These are phyloP conservation scores for Botrytis cinerea DNA, from an alignment of 2,329 filamentous ascomycete genomes.

Conservation along the genomic window DNA sequence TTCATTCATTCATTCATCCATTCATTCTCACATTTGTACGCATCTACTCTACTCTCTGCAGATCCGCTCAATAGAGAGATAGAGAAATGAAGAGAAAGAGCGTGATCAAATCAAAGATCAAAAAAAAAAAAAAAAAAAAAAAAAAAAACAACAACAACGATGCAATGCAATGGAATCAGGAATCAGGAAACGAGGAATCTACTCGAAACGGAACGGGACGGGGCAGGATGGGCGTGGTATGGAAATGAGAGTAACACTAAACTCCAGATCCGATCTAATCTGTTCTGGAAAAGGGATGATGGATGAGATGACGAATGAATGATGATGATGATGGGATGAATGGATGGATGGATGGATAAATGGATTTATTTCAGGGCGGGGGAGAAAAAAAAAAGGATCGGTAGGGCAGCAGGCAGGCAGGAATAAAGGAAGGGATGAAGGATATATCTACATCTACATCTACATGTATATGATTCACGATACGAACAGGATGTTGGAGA, in stretches of 20 bases:
- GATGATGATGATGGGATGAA: too few relatives aligned
- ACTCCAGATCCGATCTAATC: too few relatives aligned
- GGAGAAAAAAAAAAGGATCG: background rate
- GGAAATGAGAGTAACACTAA: too few relatives aligned
- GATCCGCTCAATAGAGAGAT: background rate
- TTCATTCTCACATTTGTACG: background rate
- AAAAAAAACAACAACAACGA: background rate
- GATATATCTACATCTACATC: background rate
- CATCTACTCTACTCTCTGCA: background rate
- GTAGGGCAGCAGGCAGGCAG: background rate
- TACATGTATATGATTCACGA: background rate
- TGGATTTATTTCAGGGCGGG: too few relatives aligned
- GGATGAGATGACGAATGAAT: too few relatives aligned
- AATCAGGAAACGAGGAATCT: background rate
- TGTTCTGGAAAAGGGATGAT: too few relatives aligned
- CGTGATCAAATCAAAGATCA: too few relatives aligned
- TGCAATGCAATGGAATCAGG: background rate
- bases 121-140: too few relatives aligned
- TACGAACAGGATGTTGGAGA: background rate
- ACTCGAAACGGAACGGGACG: background rate
- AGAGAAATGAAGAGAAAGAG: too few relatives aligned
- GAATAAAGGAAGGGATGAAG: background rate
- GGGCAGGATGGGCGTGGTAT: fast-evolving
- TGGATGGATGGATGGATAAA: too few relatives aligned
- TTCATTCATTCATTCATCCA: background rate